These are phyloP conservation scores for Sarocladium brachiariae DNA, from an alignment of 2,329 filamentous ascomycete genomes.

Conservation along the genomic window DNA sequence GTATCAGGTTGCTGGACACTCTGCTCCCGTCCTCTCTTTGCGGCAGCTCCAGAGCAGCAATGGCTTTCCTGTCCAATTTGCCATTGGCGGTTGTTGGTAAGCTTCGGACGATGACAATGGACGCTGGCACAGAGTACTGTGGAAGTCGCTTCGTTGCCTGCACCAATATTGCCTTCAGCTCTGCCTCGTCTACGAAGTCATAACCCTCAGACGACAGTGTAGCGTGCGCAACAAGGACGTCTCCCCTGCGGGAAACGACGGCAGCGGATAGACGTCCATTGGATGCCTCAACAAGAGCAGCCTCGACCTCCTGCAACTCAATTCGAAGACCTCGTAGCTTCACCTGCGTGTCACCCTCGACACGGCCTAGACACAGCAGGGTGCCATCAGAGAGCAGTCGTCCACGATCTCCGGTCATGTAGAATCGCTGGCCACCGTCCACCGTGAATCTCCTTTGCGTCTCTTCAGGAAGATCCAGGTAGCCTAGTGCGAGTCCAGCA, in stretches of 20 bases:
- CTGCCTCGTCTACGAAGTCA: too few relatives aligned
- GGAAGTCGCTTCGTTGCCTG: conserved; percentile 17
- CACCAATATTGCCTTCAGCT: background rate
- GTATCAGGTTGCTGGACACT: background rate
- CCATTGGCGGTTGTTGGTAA: conserved; percentile 20
- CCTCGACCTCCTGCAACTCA: conserved; percentile 6
- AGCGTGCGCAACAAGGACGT: conserved; percentile 12
- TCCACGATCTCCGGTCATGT: background rate
- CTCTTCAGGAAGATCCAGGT: conserved; percentile 22
- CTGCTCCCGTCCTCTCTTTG: conserved; percentile 3
- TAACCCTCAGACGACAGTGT: conserved; percentile 4
- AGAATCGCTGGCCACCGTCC: background rate
- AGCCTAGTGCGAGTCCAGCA: conserved; percentile 31
- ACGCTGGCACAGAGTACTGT: conserved; percentile 21
- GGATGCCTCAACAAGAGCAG: conserved; percentile 1
- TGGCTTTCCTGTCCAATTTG: conserved; percentile 21
- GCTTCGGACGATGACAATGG: conserved; percentile 16
- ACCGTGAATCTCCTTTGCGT: conserved; percentile 11
- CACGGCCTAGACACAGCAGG: background rate
- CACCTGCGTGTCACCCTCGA: background rate
- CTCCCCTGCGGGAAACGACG: conserved; percentile 10
- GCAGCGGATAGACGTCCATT: conserved; percentile 3
- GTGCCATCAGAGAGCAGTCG: background rate
- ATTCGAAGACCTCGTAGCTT: background rate
- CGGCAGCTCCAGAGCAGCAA: conserved; percentile 15